Conservation (phyloP, 257 asterid species). For the Solanum peruvianum region DNA sequence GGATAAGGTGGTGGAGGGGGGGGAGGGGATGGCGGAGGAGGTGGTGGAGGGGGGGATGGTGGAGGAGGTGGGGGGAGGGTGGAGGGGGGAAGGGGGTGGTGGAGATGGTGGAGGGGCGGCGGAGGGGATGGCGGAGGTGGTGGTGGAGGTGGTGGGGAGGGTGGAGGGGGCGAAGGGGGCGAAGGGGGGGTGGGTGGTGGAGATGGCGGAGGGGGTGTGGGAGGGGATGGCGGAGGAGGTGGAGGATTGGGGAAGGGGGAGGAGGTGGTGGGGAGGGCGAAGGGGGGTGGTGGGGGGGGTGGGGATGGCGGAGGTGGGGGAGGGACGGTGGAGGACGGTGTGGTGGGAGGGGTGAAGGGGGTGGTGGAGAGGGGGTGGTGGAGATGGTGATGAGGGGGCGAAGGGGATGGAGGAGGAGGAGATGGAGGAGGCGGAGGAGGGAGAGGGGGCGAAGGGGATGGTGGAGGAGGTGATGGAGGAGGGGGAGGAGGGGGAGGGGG, state of each 20-base stretch:
- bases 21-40: background rate
- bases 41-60: background rate
- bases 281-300: background rate
- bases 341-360: background rate
- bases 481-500: fast-evolving
- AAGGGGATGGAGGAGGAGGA: background rate
- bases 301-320: fast-evolving
- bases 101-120: background rate
- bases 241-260: background rate
- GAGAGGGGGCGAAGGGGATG: fast-evolving
- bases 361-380: background rate
- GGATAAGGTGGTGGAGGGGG: background rate
- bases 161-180: background rate
- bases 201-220: background rate
- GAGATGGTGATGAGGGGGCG: background rate
- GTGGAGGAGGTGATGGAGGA: background rate
- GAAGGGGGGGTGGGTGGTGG: background rate
- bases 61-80: background rate
- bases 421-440: fast-evolving
- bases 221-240: background rate
- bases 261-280: background rate
- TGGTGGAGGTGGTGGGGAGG: background rate
- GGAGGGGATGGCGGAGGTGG: background rate
- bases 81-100: background rate
- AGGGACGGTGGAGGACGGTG: background rate